Percentiles rank a stretch among this genome's conserved stretches.
phyloP scores from a whole-genome alignment of 805 yeast genomes.

The Lipomyces yamadae region DNA sequence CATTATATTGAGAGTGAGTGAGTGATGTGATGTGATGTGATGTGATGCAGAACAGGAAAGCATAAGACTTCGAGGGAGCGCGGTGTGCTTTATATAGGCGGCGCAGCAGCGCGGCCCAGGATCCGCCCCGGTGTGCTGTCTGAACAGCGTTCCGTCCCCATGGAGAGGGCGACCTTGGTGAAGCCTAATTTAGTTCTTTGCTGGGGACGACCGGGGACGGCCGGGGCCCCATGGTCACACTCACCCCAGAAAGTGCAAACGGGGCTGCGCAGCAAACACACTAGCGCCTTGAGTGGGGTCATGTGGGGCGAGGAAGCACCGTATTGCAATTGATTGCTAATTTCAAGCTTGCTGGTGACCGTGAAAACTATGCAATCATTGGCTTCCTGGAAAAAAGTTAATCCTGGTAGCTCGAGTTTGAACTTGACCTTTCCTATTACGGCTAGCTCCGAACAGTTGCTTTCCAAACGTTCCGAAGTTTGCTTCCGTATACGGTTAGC shows the following conservation, averaged over 20 bases:
- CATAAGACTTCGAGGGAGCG: not conserved
- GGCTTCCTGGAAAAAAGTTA: not conserved
- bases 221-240: not conserved
- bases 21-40: too few relatives aligned
- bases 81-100: not conserved
- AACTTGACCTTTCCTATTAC: not conserved
- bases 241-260: not conserved
- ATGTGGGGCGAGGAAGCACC: not conserved
- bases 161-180: not conserved
- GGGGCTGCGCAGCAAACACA: not conserved
- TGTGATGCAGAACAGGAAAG: not conserved
- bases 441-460: not conserved
- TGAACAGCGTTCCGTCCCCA: not conserved
- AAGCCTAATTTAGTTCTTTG: not conserved
- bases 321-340: not conserved
- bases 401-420: not conserved
- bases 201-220: not conserved
- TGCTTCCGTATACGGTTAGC: not conserved
- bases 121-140: too few relatives aligned
- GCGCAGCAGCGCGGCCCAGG: not conserved
- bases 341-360: too few relatives aligned
- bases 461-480: not conserved
- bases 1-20: not conserved
- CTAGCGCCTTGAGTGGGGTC: not conserved
- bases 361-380: not conserved